A percentile compares a stretch with the other conserved stretches of the same genome.
Conservation (phyloP, 805 yeast species). For the Barnettozyma sucrosica region DNA sequence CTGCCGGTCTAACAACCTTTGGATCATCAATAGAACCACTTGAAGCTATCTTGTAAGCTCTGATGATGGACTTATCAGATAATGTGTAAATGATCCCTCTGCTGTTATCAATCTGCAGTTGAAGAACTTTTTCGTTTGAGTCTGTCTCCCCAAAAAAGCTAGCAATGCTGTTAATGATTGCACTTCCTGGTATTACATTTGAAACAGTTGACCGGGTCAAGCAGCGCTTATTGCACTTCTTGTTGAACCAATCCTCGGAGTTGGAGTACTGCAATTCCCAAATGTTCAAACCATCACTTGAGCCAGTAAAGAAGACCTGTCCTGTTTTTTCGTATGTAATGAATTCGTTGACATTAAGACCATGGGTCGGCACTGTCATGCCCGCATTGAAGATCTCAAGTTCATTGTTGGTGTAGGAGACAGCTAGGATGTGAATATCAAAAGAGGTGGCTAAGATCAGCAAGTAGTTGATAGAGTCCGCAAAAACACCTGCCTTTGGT, state of each 20-base stretch:
- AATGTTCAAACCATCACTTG: slow-evolving; percentile 66
- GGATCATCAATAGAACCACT: slow-evolving; percentile 39
- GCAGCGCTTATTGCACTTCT: slow-evolving; percentile 78
- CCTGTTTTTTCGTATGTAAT: slow-evolving; percentile 56
- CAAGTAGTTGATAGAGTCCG: slow-evolving; percentile 66
- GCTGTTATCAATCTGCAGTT: slow-evolving; percentile 68
- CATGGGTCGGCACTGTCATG: slow-evolving; percentile 72
- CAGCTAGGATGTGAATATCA: slow-evolving; percentile 71
- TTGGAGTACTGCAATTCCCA: slow-evolving; percentile 87
- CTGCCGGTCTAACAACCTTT: slow-evolving; percentile 30
- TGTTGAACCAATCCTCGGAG: slow-evolving; percentile 80
- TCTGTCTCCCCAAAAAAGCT: slow-evolving; percentile 26
- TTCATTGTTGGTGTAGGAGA: slow-evolving; percentile 48
- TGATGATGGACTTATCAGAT: slow-evolving; percentile 73
- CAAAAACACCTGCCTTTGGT: slow-evolving; percentile 78
- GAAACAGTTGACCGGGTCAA: slow-evolving; percentile 63
- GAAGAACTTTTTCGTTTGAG: slow-evolving; percentile 52
- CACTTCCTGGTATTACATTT: slow-evolving; percentile 40
- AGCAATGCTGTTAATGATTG: slow-evolving; percentile 31
- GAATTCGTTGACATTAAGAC: slow-evolving; percentile 64
- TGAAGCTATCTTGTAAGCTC: slow-evolving; percentile 60
- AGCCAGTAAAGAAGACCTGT: slow-evolving; percentile 81
- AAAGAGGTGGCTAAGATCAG: slow-evolving; percentile 75
- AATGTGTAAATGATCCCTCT: slow-evolving; percentile 76
- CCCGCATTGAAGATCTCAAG: slow-evolving; percentile 78